phyloP scores from a whole-genome alignment of 2,329 filamentous ascomycete genomes.

The Alternaria consortialis region DNA sequence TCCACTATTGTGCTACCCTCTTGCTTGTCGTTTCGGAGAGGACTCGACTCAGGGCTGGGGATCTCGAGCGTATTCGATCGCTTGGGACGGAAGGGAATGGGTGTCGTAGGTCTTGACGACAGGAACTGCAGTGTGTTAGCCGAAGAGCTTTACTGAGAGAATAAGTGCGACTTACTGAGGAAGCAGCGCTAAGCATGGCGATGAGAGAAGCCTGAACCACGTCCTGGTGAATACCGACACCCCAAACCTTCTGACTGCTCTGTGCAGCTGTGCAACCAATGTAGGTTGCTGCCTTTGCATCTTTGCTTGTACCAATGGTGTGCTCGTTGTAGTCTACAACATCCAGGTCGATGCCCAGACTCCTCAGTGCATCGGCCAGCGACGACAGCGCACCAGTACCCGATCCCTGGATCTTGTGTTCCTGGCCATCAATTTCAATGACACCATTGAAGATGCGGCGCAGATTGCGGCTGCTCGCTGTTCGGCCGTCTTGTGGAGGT shows the following conservation, averaged over 20 bases:
- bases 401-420: constrained; percentile 79
- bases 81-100: constrained; percentile 68
- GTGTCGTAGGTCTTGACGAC: constrained; percentile 73
- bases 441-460: constrained; percentile 86
- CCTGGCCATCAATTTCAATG: constrained; percentile 79
- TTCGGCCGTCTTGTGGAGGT: constrained; percentile 73
- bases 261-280: constrained; percentile 82
- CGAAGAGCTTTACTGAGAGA: neutral
- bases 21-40: constrained; percentile 19
- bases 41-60: constrained; percentile 39
- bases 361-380: constrained; percentile 80
- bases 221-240: constrained; percentile 90
- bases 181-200: constrained; percentile 84
- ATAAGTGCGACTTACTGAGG: constrained; percentile 69
- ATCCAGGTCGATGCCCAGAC: constrained; percentile 84
- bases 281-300: constrained; percentile 93
- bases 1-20: constrained; percentile 34
- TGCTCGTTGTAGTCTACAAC: constrained; percentile 97
- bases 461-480: constrained; percentile 78
- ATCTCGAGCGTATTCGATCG: constrained; percentile 60
- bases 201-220: constrained; percentile 89
- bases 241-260: constrained; percentile 80
- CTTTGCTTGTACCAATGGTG: constrained; percentile 80
- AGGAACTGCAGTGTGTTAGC: constrained; percentile 67
- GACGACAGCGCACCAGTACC: constrained; percentile 93